These are phyloP conservation scores for Aureobasidium sp. DNA, from an alignment of 2,329 filamentous ascomycete species.

Conservation along the genomic window DNA sequence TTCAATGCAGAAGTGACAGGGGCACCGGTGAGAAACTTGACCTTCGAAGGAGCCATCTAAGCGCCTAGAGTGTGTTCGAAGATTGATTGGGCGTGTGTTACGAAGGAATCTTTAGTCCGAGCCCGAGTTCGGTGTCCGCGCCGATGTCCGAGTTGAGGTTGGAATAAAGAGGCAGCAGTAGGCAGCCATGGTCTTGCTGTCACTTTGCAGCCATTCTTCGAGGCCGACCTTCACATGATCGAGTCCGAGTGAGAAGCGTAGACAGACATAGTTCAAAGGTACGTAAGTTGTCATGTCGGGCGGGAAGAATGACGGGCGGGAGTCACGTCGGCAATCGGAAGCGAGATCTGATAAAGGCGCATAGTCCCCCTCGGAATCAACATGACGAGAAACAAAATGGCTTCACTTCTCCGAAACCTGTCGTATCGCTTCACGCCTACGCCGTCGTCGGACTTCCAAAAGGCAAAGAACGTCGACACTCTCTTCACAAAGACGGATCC, in stretches of 20 bases:
- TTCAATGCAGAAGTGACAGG: conserved; percentile 46
- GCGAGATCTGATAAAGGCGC: conserved; percentile 2
- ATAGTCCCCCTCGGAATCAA: background rate
- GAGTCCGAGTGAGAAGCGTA: background rate
- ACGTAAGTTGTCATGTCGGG: background rate
- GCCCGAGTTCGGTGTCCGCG: background rate
- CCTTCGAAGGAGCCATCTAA: background rate
- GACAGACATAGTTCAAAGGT: background rate
- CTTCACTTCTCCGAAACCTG: conserved; percentile 20
- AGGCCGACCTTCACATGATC: background rate
- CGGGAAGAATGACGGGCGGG: background rate
- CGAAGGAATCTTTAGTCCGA: background rate
- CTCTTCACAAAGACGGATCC: conserved; percentile 71
- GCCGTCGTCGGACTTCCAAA: conserved; percentile 37
- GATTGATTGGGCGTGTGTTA: background rate
- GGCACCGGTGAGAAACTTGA: conserved; percentile 53
- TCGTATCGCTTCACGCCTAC: conserved; percentile 21
- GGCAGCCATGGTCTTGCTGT: background rate
- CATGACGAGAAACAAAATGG: conserved; percentile 18
- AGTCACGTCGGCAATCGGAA: background rate
- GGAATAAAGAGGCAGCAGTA: background rate
- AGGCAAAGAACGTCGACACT: conserved; percentile 37
- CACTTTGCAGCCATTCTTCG: background rate
- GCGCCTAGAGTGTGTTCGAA: background rate
- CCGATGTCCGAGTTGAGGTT: conserved; percentile 2